Conservation (phyloP, 495 filamentous ascomycete genomes). For the Parathielavia appendiculata region DNA sequence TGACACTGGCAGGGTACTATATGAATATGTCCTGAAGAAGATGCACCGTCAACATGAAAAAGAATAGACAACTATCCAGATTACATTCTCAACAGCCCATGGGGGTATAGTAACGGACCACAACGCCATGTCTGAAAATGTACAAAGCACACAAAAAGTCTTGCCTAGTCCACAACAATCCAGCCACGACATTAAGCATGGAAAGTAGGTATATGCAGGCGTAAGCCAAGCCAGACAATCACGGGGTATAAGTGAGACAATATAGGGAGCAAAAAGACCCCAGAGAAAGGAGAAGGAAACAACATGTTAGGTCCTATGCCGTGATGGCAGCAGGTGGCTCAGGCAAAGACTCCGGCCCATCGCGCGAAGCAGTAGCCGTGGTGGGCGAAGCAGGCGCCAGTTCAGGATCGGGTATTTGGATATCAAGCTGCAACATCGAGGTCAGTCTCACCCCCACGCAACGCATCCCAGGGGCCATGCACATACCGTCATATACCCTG, state of each 20-base stretch:
- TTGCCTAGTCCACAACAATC: not conserved
- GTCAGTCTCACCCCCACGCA: not conserved
- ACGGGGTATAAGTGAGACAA: conserved; percentile 4
- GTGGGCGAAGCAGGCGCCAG: conserved; percentile 33
- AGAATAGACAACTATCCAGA: not conserved
- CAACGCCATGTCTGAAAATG: conserved; percentile 3
- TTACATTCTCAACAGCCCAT: not conserved
- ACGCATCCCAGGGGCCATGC: not conserved
- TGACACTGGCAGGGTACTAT: not conserved
- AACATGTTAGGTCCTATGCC: not conserved
- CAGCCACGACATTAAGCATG: conserved; percentile 3
- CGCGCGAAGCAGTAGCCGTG: conserved; percentile 23
- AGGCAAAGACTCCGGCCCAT: conserved; percentile 13
- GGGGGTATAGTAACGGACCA: not conserved
- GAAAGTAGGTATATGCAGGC: conserved; percentile 7
- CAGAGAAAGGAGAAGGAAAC: not conserved
- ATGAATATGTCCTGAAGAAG: not conserved
- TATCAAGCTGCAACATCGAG: conserved; percentile 32
- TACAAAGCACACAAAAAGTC: not conserved
- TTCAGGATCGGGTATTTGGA: conserved; percentile 36
- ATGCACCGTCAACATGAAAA: not conserved
- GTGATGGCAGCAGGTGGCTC: conserved; percentile 17
- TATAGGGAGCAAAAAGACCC: not conserved
- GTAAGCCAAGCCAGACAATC: conserved; percentile 3
- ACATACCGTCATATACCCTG: conserved; percentile 80